Conservation (phyloP, 495 filamentous ascomycete species). For the Penicillium cosmopolitanum region DNA sequence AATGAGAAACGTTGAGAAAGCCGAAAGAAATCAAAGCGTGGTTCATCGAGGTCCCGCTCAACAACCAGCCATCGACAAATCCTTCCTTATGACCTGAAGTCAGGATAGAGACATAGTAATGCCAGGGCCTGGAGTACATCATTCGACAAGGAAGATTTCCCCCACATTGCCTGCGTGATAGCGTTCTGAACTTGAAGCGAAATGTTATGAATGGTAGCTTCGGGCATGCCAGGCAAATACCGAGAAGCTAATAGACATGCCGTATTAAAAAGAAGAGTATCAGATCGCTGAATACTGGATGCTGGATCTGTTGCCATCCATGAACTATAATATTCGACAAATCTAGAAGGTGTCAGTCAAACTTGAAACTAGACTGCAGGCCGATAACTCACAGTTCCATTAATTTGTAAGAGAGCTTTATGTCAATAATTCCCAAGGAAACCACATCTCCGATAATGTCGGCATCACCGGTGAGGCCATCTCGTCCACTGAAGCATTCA, state of each 20-base stretch:
- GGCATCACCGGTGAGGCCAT: slow-evolving; percentile 25
- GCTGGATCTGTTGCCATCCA: slow-evolving; percentile 41
- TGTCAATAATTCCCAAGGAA: slow-evolving; percentile 39
- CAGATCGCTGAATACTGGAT: slow-evolving; percentile 31
- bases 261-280: slow-evolving; percentile 45
- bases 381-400: slow-evolving; percentile 38
- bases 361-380: background rate
- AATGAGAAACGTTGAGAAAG: slow-evolving; percentile 32
- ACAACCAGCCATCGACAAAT: slow-evolving; percentile 46
- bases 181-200: slow-evolving; percentile 42
- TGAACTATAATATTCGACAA: slow-evolving; percentile 42
- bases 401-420: slow-evolving; percentile 40
- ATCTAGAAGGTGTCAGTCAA: slow-evolving; percentile 30
- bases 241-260: slow-evolving; percentile 46
- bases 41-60: slow-evolving; percentile 48
- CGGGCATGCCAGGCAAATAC: slow-evolving; percentile 40
- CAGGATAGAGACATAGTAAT: slow-evolving; percentile 43
- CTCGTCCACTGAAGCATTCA: slow-evolving; percentile 40
- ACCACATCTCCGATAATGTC: slow-evolving; percentile 35
- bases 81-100: slow-evolving; percentile 40
- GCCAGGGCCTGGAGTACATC: slow-evolving; percentile 43
- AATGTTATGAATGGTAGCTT: slow-evolving; percentile 36
- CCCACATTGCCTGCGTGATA: slow-evolving; percentile 39
- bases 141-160: slow-evolving; percentile 35
- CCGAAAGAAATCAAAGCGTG: slow-evolving; percentile 42